Evolutionary conservation across 2,329 filamentous ascomycete species (phyloP), one percentile per base, ranked within the genome.

Genomic region (Cyclaneusma minus): DNA sequence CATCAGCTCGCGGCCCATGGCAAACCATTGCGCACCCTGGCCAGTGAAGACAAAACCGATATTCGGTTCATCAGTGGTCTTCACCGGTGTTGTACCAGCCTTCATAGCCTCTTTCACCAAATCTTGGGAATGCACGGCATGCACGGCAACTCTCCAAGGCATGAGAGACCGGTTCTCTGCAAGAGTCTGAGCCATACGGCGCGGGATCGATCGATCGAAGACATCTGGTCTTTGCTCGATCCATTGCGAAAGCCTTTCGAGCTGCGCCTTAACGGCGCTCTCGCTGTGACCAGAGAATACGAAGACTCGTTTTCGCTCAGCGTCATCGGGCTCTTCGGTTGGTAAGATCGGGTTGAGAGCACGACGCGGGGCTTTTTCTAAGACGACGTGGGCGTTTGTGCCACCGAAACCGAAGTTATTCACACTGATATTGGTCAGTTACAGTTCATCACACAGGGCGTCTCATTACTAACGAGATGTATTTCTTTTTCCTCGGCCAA

Each of bases 261-360:
- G 37, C 12, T 34, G 36, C 13, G 24, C 26, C 28, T 36, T 27
- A 3, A 39, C 24, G 3, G 39, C 26, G 4, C 16, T 11, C 22
- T 38, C 36, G 13, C 39, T 35, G 16, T 44, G 36, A n/a, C 37
- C 38, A 5, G 36, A 39, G 1, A 43, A 21, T 6, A 42, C 35
- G 16, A 30, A 43, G n/a, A 43, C 15, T 21, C 33, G 31, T 14
- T 36, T 36, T n/a, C 28, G 17, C 5, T 15, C 40, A 3, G 58
- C 45, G 3, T 45, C 45, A 34, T 59, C 56, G 3, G 51, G 52
- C 31, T 60, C 60, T 11, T 54, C 52, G 10, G 56, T 55, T 5
- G 56, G 55, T 13, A 54, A 58, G 0, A 56, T 56, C 21, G 60
- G n/a, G n/a, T n/a, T n/a, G n/a, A n/a, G n/a, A n/a, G n/a, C n/a